These are phyloP conservation scores for Fusarium chlamydosporum DNA, from an alignment of 2,329 filamentous ascomycete genomes.

Conservation along the genomic window DNA sequence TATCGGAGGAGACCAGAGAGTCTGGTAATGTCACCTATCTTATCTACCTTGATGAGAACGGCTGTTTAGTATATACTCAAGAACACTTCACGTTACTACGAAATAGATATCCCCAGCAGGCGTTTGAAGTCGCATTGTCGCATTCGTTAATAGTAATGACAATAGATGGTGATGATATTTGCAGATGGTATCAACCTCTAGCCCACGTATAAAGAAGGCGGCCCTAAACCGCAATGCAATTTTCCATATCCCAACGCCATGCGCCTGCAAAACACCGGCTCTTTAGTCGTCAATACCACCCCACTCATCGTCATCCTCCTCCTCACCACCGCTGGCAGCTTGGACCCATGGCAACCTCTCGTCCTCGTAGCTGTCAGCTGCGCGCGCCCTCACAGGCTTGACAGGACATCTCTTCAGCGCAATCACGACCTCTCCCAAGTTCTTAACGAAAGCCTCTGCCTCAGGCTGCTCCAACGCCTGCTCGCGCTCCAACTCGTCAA, in stretches of 20 bases:
- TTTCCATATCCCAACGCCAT: slow-evolving; percentile 49
- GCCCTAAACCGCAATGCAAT: slow-evolving; percentile 28
- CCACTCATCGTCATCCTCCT: slow-evolving; percentile 66
- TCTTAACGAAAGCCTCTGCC: slow-evolving; percentile 65
- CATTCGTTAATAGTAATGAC: slow-evolving; percentile 29
- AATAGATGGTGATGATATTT: slow-evolving; percentile 42
- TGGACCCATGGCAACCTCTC: slow-evolving; percentile 76
- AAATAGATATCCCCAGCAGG: slow-evolving; percentile 39
- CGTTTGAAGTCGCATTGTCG: slow-evolving; percentile 37
- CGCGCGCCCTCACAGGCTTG: slow-evolving; percentile 79
- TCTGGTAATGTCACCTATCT: slow-evolving; percentile 39
- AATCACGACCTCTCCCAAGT: slow-evolving; percentile 69
- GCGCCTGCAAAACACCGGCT: slow-evolving; percentile 37
- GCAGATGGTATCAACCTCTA: slow-evolving; percentile 47
- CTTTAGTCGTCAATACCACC: slow-evolving; percentile 76
- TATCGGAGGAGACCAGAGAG: slow-evolving; percentile 51
- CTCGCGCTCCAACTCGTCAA: slow-evolving; percentile 87
- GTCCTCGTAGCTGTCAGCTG: slow-evolving; percentile 79
- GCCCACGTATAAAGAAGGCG: slow-evolving; percentile 31
- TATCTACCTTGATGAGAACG: slow-evolving; percentile 4
- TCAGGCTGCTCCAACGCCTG: slow-evolving; percentile 63
- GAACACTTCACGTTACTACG: slow-evolving; percentile 27
- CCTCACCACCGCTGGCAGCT: slow-evolving; percentile 52
- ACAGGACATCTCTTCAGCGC: slow-evolving; percentile 71
- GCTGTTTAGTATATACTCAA: slow-evolving; percentile 5